phyloP scores from a whole-genome alignment of 169 alveolate species.

The Plasmodium vivax region DNA sequence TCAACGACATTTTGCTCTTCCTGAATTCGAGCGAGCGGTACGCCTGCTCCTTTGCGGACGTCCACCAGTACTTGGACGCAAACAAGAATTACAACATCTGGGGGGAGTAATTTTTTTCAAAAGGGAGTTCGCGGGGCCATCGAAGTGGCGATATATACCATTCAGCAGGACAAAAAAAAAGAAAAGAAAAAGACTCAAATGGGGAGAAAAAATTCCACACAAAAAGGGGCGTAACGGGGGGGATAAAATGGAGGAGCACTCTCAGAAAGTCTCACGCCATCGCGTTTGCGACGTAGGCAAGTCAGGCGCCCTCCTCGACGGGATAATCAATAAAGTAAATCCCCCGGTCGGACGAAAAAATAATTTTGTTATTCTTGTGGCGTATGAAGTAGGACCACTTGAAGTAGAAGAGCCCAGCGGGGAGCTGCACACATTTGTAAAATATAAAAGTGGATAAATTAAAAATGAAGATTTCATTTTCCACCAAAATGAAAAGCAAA shows the following conservation, averaged over 20 bases:
- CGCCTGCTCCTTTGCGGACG: constrained; percentile 41
- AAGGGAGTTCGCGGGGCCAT: background rate
- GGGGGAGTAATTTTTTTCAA: constrained; percentile 11
- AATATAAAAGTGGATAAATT: constrained; percentile 70
- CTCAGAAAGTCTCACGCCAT: background rate
- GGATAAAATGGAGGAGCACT: background rate
- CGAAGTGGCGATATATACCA: background rate
- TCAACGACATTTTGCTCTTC: constrained; percentile 47
- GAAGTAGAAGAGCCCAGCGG: constrained; percentile 64
- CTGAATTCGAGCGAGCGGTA: constrained; percentile 45
- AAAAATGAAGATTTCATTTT: constrained; percentile 59
- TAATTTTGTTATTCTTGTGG: constrained; percentile 60
- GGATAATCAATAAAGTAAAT: constrained; percentile 64
- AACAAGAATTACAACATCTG: constrained; percentile 33
- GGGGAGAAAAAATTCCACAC: background rate
- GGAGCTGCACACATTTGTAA: constrained; percentile 53
- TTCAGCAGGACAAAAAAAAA: background rate
- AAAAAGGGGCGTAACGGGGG: background rate
- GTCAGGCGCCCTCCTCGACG: constrained; percentile 43
- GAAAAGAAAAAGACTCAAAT: background rate
- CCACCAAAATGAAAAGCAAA: constrained; percentile 73
- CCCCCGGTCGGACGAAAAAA: constrained; percentile 67
- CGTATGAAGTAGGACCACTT: constrained; percentile 75
- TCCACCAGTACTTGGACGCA: constrained; percentile 38
- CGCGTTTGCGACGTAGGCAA: background rate